Conservation (phyloP, 805 yeast species). For the Brettanomyces bruxellensis region DNA sequence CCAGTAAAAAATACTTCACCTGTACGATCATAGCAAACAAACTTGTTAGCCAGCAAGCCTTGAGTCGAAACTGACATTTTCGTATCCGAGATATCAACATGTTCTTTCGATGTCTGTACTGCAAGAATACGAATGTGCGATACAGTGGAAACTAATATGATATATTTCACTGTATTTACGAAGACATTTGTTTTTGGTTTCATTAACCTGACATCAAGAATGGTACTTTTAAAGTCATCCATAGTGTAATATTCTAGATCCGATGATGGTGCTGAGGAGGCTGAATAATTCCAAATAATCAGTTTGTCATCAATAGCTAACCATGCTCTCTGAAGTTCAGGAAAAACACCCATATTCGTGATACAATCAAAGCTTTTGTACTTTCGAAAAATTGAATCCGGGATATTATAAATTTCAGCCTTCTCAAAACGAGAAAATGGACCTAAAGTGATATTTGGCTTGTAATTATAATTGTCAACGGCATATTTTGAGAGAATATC, state of each 20-base stretch:
- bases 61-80: constrained; percentile 72
- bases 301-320: constrained; percentile 72
- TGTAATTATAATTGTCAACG: constrained; percentile 58
- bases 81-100: constrained; percentile 69
- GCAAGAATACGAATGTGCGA: constrained; percentile 71
- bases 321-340: constrained; percentile 80
- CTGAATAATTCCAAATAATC: constrained; percentile 69
- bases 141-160: constrained; percentile 74
- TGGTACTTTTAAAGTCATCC: constrained; percentile 73
- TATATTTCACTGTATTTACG: constrained; percentile 62
- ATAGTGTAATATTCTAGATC: constrained; percentile 65
- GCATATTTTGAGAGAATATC: constrained; percentile 51
- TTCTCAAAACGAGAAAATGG: constrained; percentile 72
- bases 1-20: constrained; percentile 83
- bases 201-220: constrained; percentile 67
- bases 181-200: constrained; percentile 77
- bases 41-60: constrained; percentile 63
- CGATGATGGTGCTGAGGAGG: constrained; percentile 28
- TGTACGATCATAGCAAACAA: constrained; percentile 50
- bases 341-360: constrained; percentile 75
- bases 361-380: constrained; percentile 56
- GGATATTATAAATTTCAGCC: constrained; percentile 58
- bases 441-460: constrained; percentile 32
- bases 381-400: constrained; percentile 72
- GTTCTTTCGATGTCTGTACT: constrained; percentile 37